phyloP scores from a whole-genome alignment of 2,329 filamentous ascomycete species.

The Microdochium bolleyi region DNA sequence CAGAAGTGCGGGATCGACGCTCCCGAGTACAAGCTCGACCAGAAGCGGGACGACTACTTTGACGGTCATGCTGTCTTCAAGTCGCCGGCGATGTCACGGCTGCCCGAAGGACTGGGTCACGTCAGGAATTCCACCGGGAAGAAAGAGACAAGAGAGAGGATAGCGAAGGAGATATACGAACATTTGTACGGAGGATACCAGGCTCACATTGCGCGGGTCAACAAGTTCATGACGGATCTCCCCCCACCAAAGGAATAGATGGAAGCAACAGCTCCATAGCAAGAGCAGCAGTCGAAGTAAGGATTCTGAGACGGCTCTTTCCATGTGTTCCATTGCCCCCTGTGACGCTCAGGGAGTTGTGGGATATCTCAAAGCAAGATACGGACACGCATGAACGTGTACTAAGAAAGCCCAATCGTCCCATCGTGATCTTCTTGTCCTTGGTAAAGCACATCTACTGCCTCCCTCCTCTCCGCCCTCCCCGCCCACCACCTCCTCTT shows the following conservation, averaged over 20 bases:
- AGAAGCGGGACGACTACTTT: constrained; percentile 6
- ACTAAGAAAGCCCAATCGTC: no score
- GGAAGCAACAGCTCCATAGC: background rate
- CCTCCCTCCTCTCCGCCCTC: constrained; percentile 17
- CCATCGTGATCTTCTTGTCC: constrained; percentile 4
- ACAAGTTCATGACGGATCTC: constrained; percentile 4
- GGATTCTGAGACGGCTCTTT: no score
- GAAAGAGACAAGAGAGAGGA: constrained; percentile 23
- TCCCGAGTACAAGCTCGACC: constrained; percentile 24
- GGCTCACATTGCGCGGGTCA: constrained; percentile 10
- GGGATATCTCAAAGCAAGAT: no score
- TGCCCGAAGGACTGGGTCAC: constrained; percentile 18
- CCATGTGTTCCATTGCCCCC: no score
- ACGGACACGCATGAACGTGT: no score
- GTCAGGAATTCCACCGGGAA: constrained; percentile 25
- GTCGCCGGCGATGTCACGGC: constrained; percentile 17
- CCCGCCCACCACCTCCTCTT: constrained; percentile 21
- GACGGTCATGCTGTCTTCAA: constrained; percentile 1
- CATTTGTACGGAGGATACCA: constrained; percentile 20
- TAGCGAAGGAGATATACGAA: constrained; percentile 30
- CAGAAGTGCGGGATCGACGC: constrained; percentile 17
- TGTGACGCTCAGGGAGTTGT: no score
- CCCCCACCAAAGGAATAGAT: background rate
- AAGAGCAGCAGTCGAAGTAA: no score
- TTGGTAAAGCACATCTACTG: constrained; percentile 5